These are phyloP conservation scores for Ascocoryne sarcoides DNA, from an alignment of 2,329 filamentous ascomycete species.

Conservation along the genomic window DNA sequence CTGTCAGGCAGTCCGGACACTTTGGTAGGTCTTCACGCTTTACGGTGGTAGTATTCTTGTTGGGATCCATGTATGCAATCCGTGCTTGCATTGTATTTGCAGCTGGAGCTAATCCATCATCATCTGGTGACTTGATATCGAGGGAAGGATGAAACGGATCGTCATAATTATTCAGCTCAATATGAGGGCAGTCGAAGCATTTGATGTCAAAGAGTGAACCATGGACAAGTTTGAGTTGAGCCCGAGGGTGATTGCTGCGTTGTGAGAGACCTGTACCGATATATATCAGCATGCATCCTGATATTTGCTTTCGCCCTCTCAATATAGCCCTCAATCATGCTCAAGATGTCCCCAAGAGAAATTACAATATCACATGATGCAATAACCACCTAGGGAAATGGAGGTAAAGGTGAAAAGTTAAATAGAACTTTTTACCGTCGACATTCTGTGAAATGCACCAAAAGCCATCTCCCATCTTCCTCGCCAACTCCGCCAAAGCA, in stretches of 20 bases:
- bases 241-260: conserved; percentile 61
- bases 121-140: conserved; percentile 38
- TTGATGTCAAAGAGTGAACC: conserved; percentile 77
- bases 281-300: background rate
- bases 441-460: conserved; percentile 81
- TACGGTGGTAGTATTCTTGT: conserved; percentile 7
- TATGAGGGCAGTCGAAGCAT: conserved; percentile 66
- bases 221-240: conserved; percentile 66
- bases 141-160: conserved; percentile 76
- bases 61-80: conserved; percentile 12
- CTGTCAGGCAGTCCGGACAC: conserved; percentile 55
- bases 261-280: conserved; percentile 46
- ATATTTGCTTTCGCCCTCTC: no score
- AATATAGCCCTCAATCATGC: no score
- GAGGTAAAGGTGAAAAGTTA: no score
- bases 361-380: conserved; percentile 5
- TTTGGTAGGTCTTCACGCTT: conserved; percentile 44
- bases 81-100: conserved; percentile 5
- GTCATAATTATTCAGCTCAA: conserved; percentile 55
- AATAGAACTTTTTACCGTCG: conserved; percentile 55
- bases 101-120: conserved; percentile 29
- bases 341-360: no score
- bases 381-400: background rate
- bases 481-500: conserved; percentile 68
- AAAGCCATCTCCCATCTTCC: conserved; percentile 54